Conservation (phyloP, 148 eudicot species). For the Camellia lanceoleosa region DNA sequence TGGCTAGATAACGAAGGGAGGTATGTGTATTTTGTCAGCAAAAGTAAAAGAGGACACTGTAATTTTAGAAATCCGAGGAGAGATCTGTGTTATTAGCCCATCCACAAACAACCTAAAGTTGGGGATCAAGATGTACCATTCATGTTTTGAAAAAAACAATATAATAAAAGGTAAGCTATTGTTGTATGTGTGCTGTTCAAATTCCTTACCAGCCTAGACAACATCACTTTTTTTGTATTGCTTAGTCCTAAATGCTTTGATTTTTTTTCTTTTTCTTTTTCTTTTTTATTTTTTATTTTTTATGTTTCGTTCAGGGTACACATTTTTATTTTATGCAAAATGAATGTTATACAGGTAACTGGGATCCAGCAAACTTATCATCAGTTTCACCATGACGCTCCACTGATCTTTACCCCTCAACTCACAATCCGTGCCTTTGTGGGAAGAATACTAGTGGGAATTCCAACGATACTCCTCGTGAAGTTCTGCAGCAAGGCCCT, state of each 20-base stretch:
- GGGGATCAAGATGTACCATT: background rate
- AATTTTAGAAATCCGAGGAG: too few species aligned
- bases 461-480: conserved; percentile 81
- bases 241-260: background rate
- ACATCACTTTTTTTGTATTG: background rate
- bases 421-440: conserved; percentile 54
- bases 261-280: background rate
- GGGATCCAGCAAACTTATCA: conserved; percentile 85
- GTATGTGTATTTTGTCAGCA: too few species aligned
- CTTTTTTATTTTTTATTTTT: background rate
- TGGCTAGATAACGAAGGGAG: too few species aligned
- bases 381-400: conserved; percentile 88
- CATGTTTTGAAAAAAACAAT: background rate
- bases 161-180: too few species aligned
- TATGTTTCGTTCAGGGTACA: background rate
- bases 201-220: background rate
- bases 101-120: too few species aligned
- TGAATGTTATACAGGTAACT: conserved; percentile 45
- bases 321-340: background rate
- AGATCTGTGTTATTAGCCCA: too few species aligned
- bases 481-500: conserved; percentile 93
- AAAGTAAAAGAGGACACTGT: too few species aligned
- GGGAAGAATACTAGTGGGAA: conserved; percentile 72
- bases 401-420: conserved; percentile 65
- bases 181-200: too few species aligned